Base-by-base conservation (phyloP, 345 rosid genomes). In the Barbarea vulgaris region DNA sequence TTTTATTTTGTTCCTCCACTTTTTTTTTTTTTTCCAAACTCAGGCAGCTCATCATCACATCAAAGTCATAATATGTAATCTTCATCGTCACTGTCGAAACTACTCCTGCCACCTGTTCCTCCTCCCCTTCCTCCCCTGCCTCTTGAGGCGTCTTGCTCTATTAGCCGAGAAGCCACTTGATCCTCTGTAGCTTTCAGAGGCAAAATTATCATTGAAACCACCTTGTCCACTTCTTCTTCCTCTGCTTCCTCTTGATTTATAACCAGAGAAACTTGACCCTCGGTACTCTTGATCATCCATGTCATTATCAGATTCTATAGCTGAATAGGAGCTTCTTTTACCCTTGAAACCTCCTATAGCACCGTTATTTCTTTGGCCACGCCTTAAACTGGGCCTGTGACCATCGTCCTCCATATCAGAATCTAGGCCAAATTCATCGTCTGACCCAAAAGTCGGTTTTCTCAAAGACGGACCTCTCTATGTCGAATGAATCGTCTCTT, bases 391-490 rank as follows among this genome's bases (percentile, higher is more conserved):
- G 3, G 82, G 79, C 60, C 69, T 75, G 6, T 68, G 82, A 13
- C 76, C 60, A 76, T 78, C 83, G 22, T 85, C 86, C 66, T 87
- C 89, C 33, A 54, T 57, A 77, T 87, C 98, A 27, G 95, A 91
- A 76, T 76, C 79, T 4, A 80, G 74, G 22, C 79, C 88, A 56
- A 77, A 75, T 41, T 87, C 93, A 30, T 87, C 90, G 37, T 90
- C 95, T 2, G 95, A 90, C 75, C 93, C 97, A 77, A 81, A 86
- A 68, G 85, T 88, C 41, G 83, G 60, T 46, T 87, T 74, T 72
- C 71, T 87, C 7, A 83, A 66, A 42, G 79, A 70, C 12, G 81
- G 79, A 7, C 77, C 71, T 76, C 84, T 64, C 69, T 78, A 72
- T 70, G 80, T 72, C 46, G 80, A 79, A 41, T n/a, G n/a, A n/a